Evolutionary conservation across 768 basidiomycete genomes (phyloP), one percentile per base, ranked within the genome.

Genomic region (Hygrocybe coccinea): DNA sequence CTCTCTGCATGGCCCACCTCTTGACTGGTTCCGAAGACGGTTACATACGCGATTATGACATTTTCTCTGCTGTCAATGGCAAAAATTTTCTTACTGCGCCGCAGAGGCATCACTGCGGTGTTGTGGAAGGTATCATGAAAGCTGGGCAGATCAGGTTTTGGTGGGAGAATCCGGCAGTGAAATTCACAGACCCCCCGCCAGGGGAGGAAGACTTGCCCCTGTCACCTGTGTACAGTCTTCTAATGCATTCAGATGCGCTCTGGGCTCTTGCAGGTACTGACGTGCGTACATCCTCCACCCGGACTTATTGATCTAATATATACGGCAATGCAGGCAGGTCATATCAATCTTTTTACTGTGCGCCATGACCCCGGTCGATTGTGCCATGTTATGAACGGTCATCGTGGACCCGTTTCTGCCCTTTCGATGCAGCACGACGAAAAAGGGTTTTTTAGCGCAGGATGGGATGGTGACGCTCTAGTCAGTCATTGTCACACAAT

Each of bases 1-100:
- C 92, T 0, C 71, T 81, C 24, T 95, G 94, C 71, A 84, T 95
- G 81, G 84, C 89, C 17, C 91, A 94, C 66, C 75, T 97, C 19
- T 69, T 95, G 33, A 95, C 95, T 12, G 94, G 94, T 35, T 91
- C 89, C 11, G 89, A 95, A 61, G 94, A 97, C 67, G 95, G 94
- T 8, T 94, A 91, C 61, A 87, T 97, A 43, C 83, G 94, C 36
- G 82, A 91, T 73, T 97, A 95, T 71, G 92, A 97, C 68, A 82
- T 95, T 47, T 97, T 91, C 70, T 68, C 87, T 38, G 84, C 89
- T 37, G 86, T 92, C 38, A 97, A 97, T 67, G 85, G 93, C 54
- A 89, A 90, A 65, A 82, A 82, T 35, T 86, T 91, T 62, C 78
- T 97, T 60, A 93, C 87, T 21, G 89, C 91, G 15, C 91, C 91